Evolutionary conservation across 192 early-diverging fungal species (phyloP), one percentile per base, ranked within the genome.

Genomic region (Dispira simplex): DNA sequence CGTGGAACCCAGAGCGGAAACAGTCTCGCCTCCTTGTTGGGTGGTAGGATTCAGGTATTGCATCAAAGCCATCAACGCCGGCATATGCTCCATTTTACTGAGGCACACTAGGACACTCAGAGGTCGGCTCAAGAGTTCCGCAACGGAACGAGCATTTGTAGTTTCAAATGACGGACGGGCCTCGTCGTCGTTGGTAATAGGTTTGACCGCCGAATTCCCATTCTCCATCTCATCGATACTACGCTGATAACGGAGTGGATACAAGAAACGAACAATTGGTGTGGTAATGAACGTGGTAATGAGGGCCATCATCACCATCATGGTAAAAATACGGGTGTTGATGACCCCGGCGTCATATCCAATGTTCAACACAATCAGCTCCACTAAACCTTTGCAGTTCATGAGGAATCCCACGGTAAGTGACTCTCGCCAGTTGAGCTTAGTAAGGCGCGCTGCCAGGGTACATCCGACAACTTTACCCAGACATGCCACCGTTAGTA

Each of bases 371-470:
- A 98, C 92, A 63, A 96, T 95, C 9, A 98, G 77, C 70, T 98
- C 95, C 21, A 98, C 91, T 28, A 98, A 77, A 48, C 92, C 93
- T 74, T 95, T 96, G 67, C 89, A 90, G 77, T 91, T 95, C 93
- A 98, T 96, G 52, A 98, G 71, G 51, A 92, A 67, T 1, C 95
- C 95, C 47, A 95, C 80, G 0, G 90, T 79, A 13, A 87, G 70
- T 1, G 90, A 90, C 66, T 98, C 92, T 65, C 90, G 80, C 84
- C 83, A 89, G 21, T 79, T 77, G 63, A 91, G 80, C 14, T 84
- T 85, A 44, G 73, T 76, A 16, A 88, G 49, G 44, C 78, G 76
- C 8, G 90, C 85, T 0, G 89, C 84, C 8, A 76, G 11, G 0
- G 83, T 83, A 48, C 88, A 90, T 21, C 91, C 92, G n/a, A 82